Evolutionary conservation across 2,329 filamentous ascomycete genomes (phyloP).

Genomic region (Golovinomyces cichoracearum): DNA sequence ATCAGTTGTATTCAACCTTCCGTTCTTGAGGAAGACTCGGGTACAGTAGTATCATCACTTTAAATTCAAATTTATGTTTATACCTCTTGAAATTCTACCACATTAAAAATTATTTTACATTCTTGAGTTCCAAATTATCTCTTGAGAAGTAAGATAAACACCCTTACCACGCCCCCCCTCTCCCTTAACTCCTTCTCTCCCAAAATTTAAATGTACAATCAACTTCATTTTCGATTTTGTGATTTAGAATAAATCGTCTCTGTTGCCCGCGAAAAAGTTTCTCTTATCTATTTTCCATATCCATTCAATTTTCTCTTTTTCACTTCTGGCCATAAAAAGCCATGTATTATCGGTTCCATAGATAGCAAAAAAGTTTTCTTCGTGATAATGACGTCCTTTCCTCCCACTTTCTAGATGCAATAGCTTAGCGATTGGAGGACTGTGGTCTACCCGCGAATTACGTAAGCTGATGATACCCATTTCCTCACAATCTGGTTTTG

Average conservation of each 20-base stretch:
- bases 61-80: no score
- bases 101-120: no score
- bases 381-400: background rate
- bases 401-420: constrained; percentile 21
- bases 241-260: no score
- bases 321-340: constrained; percentile 70
- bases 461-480: constrained; percentile 68
- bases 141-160: no score
- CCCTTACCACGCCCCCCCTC: no score
- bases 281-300: constrained; percentile 74
- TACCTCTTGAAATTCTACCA: no score
- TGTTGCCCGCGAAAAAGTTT: no score
- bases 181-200: background rate
- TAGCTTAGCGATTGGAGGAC: constrained; percentile 61
- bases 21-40: background rate
- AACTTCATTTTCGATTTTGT: no score
- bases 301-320: constrained; percentile 90
- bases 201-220: background rate
- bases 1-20: background rate
- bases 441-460: constrained; percentile 75
- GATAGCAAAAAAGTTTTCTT: constrained; percentile 51
- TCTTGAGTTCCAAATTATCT: no score
- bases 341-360: constrained; percentile 90
- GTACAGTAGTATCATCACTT: background rate
- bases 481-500: constrained; percentile 64